Conservation (phyloP, 805 yeast species). For the Saturnispora saitoi region DNA sequence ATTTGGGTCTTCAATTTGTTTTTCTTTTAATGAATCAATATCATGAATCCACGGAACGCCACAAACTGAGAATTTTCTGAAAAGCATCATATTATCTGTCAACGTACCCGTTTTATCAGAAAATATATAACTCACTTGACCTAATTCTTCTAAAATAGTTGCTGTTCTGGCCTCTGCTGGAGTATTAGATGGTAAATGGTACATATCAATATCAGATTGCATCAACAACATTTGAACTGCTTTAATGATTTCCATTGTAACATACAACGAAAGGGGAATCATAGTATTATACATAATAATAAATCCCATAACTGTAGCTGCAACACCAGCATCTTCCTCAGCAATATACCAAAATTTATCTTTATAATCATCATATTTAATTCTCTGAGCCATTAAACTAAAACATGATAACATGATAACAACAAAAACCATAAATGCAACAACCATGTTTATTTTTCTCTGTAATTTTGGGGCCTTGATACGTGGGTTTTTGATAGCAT, state of each 20-base stretch:
- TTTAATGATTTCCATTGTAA: constrained; percentile 93
- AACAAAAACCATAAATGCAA: constrained; percentile 76
- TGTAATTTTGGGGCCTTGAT: constrained; percentile 92
- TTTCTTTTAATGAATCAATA: constrained; percentile 36
- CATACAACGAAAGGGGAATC: constrained; percentile 90
- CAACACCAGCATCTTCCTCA: constrained; percentile 69
- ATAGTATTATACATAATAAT: constrained; percentile 95
- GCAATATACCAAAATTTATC: constrained; percentile 64
- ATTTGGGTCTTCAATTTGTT: constrained; percentile 7
- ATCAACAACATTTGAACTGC: constrained; percentile 73
- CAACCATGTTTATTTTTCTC: constrained; percentile 70
- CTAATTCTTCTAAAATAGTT: constrained; percentile 89
- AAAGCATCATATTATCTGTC: constrained; percentile 90
- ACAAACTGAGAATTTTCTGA: constrained; percentile 76
- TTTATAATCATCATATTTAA: constrained; percentile 35
- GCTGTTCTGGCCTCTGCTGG: constrained; percentile 95
- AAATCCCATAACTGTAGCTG: constrained; percentile 90
- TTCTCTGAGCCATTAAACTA: constrained; percentile 69
- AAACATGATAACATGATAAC: constrained; percentile 70
- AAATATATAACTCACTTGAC: constrained; percentile 91
- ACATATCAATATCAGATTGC: constrained; percentile 93
- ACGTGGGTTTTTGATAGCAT: constrained; percentile 82
- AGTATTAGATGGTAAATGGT: constrained; percentile 71
- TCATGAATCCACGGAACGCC: constrained; percentile 91
- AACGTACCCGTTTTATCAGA: constrained; percentile 97